Percentiles rank a stretch among this genome's conserved stretches.
Conservation (phyloP, 495 filamentous ascomycete species). For the Aspergillus ellipticus region DNA sequence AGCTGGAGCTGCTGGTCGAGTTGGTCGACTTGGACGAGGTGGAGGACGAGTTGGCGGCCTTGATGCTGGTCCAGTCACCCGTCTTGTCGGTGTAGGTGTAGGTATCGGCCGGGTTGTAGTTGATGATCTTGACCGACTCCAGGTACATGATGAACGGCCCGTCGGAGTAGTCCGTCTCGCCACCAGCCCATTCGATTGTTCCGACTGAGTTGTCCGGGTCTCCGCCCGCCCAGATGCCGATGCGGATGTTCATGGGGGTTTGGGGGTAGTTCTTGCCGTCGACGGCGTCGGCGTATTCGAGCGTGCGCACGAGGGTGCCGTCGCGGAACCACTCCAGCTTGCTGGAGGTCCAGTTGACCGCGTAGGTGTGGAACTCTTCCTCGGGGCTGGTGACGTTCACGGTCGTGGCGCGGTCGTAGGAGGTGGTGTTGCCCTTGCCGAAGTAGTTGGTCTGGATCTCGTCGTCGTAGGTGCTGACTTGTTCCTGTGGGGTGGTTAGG, state of each 20-base stretch:
- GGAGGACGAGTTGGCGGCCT: slow-evolving; percentile 15
- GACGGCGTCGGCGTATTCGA: slow-evolving; percentile 55
- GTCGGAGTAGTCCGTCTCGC: slow-evolving; percentile 60
- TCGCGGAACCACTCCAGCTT: slow-evolving; percentile 77
- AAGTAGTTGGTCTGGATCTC: slow-evolving; percentile 91
- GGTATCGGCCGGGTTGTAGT: slow-evolving; percentile 32
- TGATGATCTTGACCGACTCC: slow-evolving; percentile 34
- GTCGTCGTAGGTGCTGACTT: slow-evolving; percentile 27
- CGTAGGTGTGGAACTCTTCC: slow-evolving; percentile 72
- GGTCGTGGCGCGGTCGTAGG: slow-evolving; percentile 70
- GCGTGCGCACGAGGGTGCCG: slow-evolving; percentile 65
- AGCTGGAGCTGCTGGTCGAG: background rate
- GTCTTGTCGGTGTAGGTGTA: slow-evolving; percentile 38
- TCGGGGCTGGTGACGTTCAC: slow-evolving; percentile 58
- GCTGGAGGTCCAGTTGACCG: slow-evolving; percentile 73
- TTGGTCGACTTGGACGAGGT: slow-evolving; percentile 3
- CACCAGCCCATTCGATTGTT: slow-evolving; percentile 69
- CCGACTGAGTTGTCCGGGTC: slow-evolving; percentile 59
- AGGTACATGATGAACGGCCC: slow-evolving; percentile 72
- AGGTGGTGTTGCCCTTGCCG: slow-evolving; percentile 76
- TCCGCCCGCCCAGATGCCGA: slow-evolving; percentile 81
- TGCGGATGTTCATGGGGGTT: slow-evolving; percentile 77
- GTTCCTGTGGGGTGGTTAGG: slow-evolving; percentile 20
- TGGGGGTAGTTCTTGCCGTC: slow-evolving; percentile 77
- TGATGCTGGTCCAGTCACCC: slow-evolving; percentile 34